Evolutionary conservation across 192 early-diverging fungal species (phyloP).

Genomic region (Podila epicladia): DNA sequence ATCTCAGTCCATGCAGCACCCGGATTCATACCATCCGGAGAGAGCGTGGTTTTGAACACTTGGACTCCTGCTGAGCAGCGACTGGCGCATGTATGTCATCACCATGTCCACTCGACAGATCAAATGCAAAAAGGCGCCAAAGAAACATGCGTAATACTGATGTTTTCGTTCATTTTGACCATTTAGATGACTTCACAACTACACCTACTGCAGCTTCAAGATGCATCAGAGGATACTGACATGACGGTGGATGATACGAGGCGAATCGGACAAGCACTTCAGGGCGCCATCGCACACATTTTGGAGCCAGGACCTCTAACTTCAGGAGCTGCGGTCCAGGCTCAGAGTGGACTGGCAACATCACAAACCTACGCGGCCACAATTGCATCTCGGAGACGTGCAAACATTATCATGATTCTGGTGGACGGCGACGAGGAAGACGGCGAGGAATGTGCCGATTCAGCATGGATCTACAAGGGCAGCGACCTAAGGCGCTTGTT

Average conservation of each 20-base stretch:
- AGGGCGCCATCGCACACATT: constrained; percentile 36
- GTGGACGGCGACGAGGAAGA: constrained; percentile 4
- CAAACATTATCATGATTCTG: constrained; percentile 27
- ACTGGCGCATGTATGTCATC: constrained; percentile 9
- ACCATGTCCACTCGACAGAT: not conserved
- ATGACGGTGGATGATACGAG: not conserved
- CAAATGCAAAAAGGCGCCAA: not conserved
- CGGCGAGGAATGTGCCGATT: not conserved
- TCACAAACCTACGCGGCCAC: not conserved
- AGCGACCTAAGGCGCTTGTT: constrained; percentile 14
- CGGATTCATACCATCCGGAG: not conserved
- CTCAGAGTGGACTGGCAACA: not conserved
- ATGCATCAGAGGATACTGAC: not conserved
- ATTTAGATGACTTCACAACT: constrained; percentile 27
- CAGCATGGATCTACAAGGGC: constrained; percentile 15
- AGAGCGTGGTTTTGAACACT: constrained; percentile 21
- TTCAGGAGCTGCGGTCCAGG: not conserved
- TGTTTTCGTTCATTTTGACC: not conserved
- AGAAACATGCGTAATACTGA: not conserved
- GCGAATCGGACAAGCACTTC: constrained; percentile 28
- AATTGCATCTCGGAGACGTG: not conserved
- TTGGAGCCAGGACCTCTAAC: constrained; percentile 12
- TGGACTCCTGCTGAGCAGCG: constrained; percentile 29
- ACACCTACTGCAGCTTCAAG: constrained; percentile 15
- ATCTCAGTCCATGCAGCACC: constrained; percentile 38